Evolutionary conservation across 441 rosid genomes (phyloP).

Genomic region (Gossypium davidsonii): DNA sequence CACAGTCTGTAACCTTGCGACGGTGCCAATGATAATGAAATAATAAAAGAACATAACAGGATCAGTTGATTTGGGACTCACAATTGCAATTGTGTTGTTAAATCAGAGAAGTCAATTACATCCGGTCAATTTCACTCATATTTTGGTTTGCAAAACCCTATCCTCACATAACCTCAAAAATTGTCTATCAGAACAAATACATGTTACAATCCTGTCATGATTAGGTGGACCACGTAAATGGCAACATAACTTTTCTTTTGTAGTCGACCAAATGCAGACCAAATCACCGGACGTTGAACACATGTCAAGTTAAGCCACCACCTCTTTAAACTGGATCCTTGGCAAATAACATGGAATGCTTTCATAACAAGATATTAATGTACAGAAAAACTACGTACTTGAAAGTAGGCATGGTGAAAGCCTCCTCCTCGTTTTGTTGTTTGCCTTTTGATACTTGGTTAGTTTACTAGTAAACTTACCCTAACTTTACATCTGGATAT

Average conservation of each 20-base stretch:
- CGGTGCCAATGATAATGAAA: constrained; percentile 20
- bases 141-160: constrained; percentile 21
- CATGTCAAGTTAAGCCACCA: neutral
- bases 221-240: constrained; percentile 14
- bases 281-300: neutral
- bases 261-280: constrained; percentile 15
- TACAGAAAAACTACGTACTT: neutral
- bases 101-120: constrained; percentile 26
- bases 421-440: neutral
- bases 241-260: constrained; percentile 11
- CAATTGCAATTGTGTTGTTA: constrained; percentile 8
- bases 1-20: constrained; percentile 24
- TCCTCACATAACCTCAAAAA: constrained; percentile 14
- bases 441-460: neutral
- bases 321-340: constrained; percentile 13
- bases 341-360: constrained; percentile 7
- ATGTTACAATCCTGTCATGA: constrained; percentile 21
- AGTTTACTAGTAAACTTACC: neutral
- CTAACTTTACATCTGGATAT: constrained; percentile 37
- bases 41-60: constrained; percentile 11
- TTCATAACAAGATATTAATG: constrained; percentile 11
- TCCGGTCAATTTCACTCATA: constrained; percentile 19
- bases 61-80: constrained; percentile 19
- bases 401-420: neutral
- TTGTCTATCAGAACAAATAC: constrained; percentile 20